These are phyloP conservation scores for Pythium monospermum DNA, from an alignment of 352 stramenopile species.

Conservation along the genomic window DNA sequence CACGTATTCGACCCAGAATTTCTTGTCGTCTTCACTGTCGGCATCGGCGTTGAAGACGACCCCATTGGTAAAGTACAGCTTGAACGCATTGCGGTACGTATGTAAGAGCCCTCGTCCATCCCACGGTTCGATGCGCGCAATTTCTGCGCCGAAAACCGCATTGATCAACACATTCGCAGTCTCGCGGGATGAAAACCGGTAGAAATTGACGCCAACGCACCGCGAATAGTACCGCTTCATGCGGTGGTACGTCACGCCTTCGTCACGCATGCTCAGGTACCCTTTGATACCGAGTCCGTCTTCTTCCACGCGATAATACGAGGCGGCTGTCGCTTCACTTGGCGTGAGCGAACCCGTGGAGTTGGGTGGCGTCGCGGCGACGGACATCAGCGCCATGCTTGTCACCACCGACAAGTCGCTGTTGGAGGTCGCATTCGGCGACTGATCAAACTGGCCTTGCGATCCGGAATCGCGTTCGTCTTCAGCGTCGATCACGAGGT, in stretches of 20 bases:
- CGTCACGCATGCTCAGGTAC: constrained; percentile 75
- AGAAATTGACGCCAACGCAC: constrained; percentile 78
- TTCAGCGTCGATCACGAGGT: background rate
- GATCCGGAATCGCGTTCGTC: constrained; percentile 3
- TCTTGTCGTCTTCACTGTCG: constrained; percentile 76
- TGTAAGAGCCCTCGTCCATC: constrained; percentile 80
- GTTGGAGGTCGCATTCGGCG: background rate
- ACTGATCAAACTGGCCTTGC: background rate
- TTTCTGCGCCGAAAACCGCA: constrained; percentile 62
- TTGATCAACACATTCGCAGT: constrained; percentile 49
- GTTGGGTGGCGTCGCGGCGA: constrained; percentile 10
- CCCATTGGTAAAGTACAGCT: constrained; percentile 69
- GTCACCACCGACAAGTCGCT: constrained; percentile 13
- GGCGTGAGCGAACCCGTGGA: constrained; percentile 13
- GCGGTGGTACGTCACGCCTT: constrained; percentile 79
- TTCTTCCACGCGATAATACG: constrained; percentile 32
- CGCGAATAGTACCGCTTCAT: constrained; percentile 85
- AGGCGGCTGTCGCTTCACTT: constrained; percentile 2
- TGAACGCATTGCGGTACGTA: constrained; percentile 83
- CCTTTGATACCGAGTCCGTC: constrained; percentile 73
- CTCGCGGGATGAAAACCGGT: constrained; percentile 61
- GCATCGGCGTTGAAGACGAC: constrained; percentile 76
- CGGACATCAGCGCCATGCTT: background rate
- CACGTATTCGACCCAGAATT: constrained; percentile 77
- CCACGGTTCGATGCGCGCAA: constrained; percentile 77